Conservation (phyloP, 2,329 filamentous ascomycete genomes). For the Neonectria neomacrospora region DNA sequence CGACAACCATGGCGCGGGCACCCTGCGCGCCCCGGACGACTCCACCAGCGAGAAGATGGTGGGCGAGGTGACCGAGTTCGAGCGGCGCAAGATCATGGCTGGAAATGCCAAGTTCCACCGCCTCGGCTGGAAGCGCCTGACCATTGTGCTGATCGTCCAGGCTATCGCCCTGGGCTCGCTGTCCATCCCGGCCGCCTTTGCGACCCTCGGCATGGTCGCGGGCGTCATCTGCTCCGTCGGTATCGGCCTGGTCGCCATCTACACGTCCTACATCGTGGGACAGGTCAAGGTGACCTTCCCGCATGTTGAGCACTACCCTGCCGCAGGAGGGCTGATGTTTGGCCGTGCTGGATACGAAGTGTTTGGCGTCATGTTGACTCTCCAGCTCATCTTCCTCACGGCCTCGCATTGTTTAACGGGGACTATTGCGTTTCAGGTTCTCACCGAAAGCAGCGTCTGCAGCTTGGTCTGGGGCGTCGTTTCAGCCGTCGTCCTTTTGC, state of each 20-base stretch:
- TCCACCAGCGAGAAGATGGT: conserved; percentile 28
- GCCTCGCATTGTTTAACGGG: conserved; percentile 74
- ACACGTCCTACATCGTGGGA: conserved; percentile 53
- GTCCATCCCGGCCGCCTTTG: conserved; percentile 35
- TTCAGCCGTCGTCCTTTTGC: conserved; percentile 50
- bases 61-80: conserved; percentile 33
- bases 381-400: conserved; percentile 73
- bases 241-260: conserved; percentile 52
- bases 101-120: conserved; percentile 35
- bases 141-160: conserved; percentile 34
- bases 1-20: conserved; percentile 3
- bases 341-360: conserved; percentile 67
- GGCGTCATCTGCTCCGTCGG: conserved; percentile 49
- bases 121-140: conserved; percentile 35
- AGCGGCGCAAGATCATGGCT: conserved; percentile 32
- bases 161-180: conserved; percentile 36
- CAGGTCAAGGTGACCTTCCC: conserved; percentile 57
- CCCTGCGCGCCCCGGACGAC: conserved; percentile 12
- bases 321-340: conserved; percentile 68
- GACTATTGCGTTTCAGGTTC: conserved; percentile 69
- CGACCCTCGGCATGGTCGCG: conserved; percentile 41
- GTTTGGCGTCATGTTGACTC: conserved; percentile 64
- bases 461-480: conserved; percentile 51
- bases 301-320: conserved; percentile 69
- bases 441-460: conserved; percentile 63